These are phyloP conservation scores for Dicorynia guianensis DNA, from an alignment of 306 rosid genomes.

Conservation along the genomic window DNA sequence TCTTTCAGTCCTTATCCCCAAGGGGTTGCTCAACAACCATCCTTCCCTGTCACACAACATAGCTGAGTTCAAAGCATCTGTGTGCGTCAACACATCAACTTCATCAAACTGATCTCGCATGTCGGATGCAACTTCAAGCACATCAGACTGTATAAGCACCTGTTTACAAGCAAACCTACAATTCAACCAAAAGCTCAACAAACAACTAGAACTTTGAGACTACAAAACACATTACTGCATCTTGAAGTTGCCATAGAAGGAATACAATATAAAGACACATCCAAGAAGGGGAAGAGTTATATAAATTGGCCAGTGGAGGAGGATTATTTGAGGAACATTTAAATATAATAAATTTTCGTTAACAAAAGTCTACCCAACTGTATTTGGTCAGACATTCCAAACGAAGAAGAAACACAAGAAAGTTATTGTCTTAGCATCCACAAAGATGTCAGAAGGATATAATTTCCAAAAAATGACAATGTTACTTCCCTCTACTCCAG, in stretches of 20 bases:
- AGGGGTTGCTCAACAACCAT: slow-evolving; percentile 82
- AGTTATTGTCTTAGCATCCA: too few relatives aligned
- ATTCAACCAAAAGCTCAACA: slow-evolving; percentile 1
- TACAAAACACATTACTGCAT: neutral
- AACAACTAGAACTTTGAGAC: neutral
- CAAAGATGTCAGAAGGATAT: too few relatives aligned
- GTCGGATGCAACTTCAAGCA: slow-evolving; percentile 70
- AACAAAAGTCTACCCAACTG: too few relatives aligned
- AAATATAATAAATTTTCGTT: neutral
- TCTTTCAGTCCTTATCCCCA: slow-evolving; percentile 91
- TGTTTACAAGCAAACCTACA: slow-evolving; percentile 39
- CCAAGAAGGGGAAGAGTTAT: neutral
- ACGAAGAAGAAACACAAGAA: too few relatives aligned
- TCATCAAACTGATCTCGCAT: slow-evolving; percentile 83
- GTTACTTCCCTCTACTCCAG: neutral
- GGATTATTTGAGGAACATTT: neutral
- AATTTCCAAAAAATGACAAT: neutral
- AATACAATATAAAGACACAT: neutral
- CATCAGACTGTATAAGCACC: slow-evolving; percentile 84
- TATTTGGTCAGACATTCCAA: too few relatives aligned
- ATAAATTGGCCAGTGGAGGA: neutral
- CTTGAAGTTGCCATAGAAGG: neutral
- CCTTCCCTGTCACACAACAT: slow-evolving; percentile 68
- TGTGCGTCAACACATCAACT: slow-evolving; percentile 54
- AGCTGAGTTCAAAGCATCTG: slow-evolving; percentile 47